Conservation (phyloP, 805 yeast species). For the Saturnispora quitensis region DNA sequence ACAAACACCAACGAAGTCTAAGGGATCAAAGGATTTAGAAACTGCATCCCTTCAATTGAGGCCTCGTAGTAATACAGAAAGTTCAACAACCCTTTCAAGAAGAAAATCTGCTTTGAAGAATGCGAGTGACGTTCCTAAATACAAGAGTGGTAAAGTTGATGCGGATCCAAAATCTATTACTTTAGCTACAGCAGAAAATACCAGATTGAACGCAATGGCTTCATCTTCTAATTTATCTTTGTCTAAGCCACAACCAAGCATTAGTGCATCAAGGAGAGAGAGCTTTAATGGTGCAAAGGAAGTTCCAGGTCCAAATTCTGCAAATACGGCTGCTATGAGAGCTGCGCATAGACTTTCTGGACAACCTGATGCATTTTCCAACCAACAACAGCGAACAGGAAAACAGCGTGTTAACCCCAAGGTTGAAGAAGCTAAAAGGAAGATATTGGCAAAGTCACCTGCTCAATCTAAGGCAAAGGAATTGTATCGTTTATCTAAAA, state of each 20-base stretch:
- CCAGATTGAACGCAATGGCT: conserved; percentile 59
- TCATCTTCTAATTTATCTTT: conserved; percentile 16
- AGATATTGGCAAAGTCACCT: conserved; percentile 13
- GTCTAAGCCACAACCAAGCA: not conserved
- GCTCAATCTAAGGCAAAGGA: conserved; percentile 40
- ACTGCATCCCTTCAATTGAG: not conserved
- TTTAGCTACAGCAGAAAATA: conserved; percentile 70
- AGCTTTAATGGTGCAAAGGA: not conserved
- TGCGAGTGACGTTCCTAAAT: conserved; percentile 11
- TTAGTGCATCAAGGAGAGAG: not conserved
- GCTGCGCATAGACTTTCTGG: conserved; percentile 20
- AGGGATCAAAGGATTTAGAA: not conserved
- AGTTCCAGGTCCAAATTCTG: not conserved
- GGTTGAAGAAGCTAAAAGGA: conserved; percentile 14
- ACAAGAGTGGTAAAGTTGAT: conserved; percentile 16
- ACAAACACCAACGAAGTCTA: conserved; percentile 1
- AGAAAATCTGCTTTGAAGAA: conserved; percentile 43
- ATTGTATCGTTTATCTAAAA: conserved; percentile 41
- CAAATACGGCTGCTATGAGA: conserved; percentile 26
- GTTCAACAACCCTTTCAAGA: conserved; percentile 12
- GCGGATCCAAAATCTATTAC: conserved; percentile 61
- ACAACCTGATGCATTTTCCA: conserved; percentile 9
- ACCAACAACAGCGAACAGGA: conserved; percentile 4
- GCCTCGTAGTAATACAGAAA: not conserved
- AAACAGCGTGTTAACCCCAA: conserved; percentile 8